Conservation (phyloP, 225 moss, liverwort and hornwort species). For the Marchantia paleacea region DNA sequence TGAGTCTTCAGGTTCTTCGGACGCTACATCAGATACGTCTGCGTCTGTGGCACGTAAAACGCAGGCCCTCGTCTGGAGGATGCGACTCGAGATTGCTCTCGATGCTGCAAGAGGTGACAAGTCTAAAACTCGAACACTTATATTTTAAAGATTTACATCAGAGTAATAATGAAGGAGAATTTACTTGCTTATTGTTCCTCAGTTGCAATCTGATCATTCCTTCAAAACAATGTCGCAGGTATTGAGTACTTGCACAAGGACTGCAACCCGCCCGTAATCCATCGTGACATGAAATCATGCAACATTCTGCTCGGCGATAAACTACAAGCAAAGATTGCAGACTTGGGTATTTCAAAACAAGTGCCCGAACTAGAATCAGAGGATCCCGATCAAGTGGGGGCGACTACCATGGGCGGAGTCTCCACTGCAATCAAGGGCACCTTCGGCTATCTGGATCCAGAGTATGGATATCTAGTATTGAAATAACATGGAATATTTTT, state of each 20-base stretch:
- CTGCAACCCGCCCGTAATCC: slow-evolving; percentile 32
- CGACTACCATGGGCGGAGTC: slow-evolving; percentile 2
- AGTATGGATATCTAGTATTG: slow-evolving; percentile 12
- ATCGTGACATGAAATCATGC: slow-evolving; percentile 40
- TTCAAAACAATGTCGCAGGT: not conserved
- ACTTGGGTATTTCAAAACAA: slow-evolving; percentile 37
- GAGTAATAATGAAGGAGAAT: no score
- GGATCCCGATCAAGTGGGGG: not conserved
- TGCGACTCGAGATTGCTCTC: not conserved
- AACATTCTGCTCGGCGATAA: slow-evolving; percentile 32
- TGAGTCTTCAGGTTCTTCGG: not conserved
- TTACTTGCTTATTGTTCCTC: no score
- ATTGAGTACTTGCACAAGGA: slow-evolving; percentile 31
- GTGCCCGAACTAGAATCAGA: not conserved
- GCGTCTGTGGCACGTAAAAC: not conserved
- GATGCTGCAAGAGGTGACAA: slow-evolving; percentile 3
- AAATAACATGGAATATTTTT: not conserved
- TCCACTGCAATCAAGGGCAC: slow-evolving; percentile 32
- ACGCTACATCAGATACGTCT: not conserved
- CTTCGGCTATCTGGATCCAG: slow-evolving; percentile 35
- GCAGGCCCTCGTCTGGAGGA: not conserved
- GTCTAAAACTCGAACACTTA: no score
- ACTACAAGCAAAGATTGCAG: slow-evolving; percentile 30
- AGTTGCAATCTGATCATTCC: no score
- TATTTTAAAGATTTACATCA: no score